Percentiles rank a stretch among this genome's conserved stretches.
phyloP scores from a whole-genome alignment of 2,329 filamentous ascomycete genomes.

The Emydomyces testavorans region DNA sequence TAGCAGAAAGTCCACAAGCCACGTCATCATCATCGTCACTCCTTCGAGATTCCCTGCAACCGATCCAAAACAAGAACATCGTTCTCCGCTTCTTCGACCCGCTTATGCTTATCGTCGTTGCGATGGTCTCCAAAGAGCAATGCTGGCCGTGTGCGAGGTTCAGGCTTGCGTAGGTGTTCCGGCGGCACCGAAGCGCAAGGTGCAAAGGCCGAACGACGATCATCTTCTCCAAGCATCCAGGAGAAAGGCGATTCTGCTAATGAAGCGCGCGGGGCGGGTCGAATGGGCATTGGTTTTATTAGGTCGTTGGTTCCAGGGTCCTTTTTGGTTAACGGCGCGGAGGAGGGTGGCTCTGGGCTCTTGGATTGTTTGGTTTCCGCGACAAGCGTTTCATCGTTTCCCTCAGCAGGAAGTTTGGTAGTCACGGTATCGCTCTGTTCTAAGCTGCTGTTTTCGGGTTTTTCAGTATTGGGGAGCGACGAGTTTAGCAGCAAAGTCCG shows the following conservation, averaged over 20 bases:
- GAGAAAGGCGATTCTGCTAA: constrained; percentile 39
- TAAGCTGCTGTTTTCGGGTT: background rate
- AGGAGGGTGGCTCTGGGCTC: background rate
- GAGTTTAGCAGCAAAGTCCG: constrained; percentile 34
- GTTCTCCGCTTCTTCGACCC: constrained; percentile 24
- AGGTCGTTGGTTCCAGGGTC: constrained; percentile 7
- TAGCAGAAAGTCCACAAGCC: background rate
- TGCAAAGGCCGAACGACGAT: constrained; percentile 37
- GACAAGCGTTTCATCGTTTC: background rate
- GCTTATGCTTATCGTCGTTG: constrained; percentile 20
- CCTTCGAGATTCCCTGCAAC: constrained; percentile 9
- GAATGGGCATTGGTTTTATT: constrained; percentile 19
- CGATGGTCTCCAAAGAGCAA: constrained; percentile 22
- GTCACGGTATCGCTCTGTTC: background rate
- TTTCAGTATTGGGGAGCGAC: constrained; percentile 23
- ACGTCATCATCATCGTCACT: constrained; percentile 2
- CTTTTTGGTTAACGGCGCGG: background rate
- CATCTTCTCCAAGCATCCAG: constrained; percentile 40
- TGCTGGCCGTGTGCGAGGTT: background rate
- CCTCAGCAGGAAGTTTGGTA: background rate
- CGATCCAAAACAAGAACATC: constrained; percentile 32
- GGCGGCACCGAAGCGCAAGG: constrained; percentile 35
- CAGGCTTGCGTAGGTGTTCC: constrained; percentile 23
- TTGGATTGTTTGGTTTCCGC: background rate
- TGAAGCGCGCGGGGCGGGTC: constrained; percentile 29